Evolutionary conservation across 177 flowering plant genomes (phyloP).

Genomic region (Telopea speciosissima): DNA sequence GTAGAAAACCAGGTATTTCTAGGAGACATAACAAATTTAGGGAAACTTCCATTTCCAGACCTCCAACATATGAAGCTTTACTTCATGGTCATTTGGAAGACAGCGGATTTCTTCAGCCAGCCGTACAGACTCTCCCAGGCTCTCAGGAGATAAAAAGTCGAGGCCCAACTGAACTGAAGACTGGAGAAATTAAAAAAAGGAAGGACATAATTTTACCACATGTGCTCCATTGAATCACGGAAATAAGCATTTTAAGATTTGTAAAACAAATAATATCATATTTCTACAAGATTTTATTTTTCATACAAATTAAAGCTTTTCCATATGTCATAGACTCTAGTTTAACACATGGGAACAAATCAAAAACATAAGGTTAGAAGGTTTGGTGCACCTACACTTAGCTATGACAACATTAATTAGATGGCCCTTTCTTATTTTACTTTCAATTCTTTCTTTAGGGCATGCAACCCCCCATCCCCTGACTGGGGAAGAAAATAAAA

Average conservation of each 20-base stretch:
- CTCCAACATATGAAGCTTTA: slow-evolving; percentile 75
- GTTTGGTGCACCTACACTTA: no score
- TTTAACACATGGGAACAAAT: no score
- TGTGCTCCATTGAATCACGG: not conserved
- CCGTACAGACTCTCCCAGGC: slow-evolving; percentile 60
- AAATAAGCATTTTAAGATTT: not conserved
- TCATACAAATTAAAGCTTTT: not conserved
- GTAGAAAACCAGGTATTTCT: not conserved
- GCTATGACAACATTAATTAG: no score
- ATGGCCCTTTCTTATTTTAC: no score
- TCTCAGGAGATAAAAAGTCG: slow-evolving; percentile 91
- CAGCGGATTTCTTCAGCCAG: slow-evolving; percentile 79
- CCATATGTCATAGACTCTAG: not conserved
- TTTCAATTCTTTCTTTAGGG: no score
- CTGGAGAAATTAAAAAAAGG: slow-evolving; percentile 32
- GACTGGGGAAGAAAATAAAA: no score
- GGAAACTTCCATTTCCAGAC: slow-evolving; percentile 29
- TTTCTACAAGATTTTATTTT: not conserved
- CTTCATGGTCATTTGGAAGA: slow-evolving; percentile 76
- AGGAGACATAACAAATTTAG: not conserved
- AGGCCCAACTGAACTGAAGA: slow-evolving; percentile 80
- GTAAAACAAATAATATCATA: not conserved
- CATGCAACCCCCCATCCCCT: no score
- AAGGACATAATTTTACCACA: not conserved
- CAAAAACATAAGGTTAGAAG: no score